phyloP scores from a whole-genome alignment of 2,329 filamentous ascomycete species.

The Atkinsonella texensis region DNA sequence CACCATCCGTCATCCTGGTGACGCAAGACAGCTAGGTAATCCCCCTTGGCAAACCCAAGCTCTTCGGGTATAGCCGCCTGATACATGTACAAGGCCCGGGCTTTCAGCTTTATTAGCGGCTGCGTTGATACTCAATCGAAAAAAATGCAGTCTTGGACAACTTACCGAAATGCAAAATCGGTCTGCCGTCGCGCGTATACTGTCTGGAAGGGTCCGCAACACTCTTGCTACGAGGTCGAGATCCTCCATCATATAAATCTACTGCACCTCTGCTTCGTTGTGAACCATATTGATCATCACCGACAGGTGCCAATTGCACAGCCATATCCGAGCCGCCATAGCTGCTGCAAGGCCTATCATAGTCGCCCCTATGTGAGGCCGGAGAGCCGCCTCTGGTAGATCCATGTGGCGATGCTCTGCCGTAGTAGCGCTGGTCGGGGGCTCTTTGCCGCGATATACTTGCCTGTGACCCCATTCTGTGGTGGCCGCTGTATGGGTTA shows the following conservation, averaged over 20 bases:
- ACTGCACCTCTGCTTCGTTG: constrained; percentile 40
- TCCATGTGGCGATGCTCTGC: constrained; percentile 39
- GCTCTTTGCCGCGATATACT: constrained; percentile 30
- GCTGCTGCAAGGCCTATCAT: constrained; percentile 38
- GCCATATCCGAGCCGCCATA: constrained; percentile 47
- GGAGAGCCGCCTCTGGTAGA: constrained; percentile 36
- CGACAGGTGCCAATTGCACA: constrained; percentile 50
- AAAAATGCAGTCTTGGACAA: constrained; percentile 14
- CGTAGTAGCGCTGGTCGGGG: constrained; percentile 39
- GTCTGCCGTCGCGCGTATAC: constrained; percentile 73
- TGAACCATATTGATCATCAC: constrained; percentile 47
- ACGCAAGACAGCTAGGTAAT: constrained; percentile 75
- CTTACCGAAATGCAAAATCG: constrained; percentile 91
- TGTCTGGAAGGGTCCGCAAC: constrained; percentile 71
- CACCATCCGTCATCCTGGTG: constrained; percentile 98
- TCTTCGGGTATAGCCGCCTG: constrained; percentile 92
- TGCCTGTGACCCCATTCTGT: constrained; percentile 25
- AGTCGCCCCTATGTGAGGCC: constrained; percentile 30
- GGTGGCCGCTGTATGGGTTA: constrained; percentile 44
- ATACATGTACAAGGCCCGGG: constrained; percentile 89
- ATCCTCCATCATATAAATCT: constrained; percentile 43
- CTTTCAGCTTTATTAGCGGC: constrained; percentile 32
- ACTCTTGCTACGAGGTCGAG: constrained; percentile 63
- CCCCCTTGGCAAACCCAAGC: constrained; percentile 82
- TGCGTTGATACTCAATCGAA: not conserved